These are phyloP conservation scores for Diaporthe batatas DNA, from an alignment of 2,329 filamentous ascomycete genomes.

Conservation along the genomic window DNA sequence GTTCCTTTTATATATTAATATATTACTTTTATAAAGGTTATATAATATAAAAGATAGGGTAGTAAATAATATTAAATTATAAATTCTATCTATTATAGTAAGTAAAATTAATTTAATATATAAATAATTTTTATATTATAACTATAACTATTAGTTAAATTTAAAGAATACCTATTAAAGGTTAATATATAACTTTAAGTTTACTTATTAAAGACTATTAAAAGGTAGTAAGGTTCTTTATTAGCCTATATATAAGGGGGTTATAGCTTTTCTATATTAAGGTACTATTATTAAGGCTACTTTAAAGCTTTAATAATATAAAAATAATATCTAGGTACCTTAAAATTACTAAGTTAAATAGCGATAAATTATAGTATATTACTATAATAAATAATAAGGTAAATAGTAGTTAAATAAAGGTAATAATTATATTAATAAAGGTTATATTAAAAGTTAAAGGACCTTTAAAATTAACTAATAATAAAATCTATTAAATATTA, in stretches of 20 bases:
- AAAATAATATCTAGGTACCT: not conserved
- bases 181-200: not conserved
- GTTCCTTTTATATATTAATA: not conserved
- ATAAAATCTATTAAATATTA: not conserved
- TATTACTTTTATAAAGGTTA: not conserved
- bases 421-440: not conserved
- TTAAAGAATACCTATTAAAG: not conserved
- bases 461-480: not conserved
- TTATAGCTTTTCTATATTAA: not conserved
- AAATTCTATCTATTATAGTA: not conserved
- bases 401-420: not conserved
- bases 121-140: not conserved
- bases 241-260: not conserved
- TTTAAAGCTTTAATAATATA: not conserved
- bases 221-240: not conserved
- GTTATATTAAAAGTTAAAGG: not conserved
- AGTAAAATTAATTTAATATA: not conserved
- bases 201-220: not conserved
- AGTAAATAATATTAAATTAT: not conserved
- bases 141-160: not conserved
- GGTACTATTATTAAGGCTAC: not conserved
- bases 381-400: not conserved
- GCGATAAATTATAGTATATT: not conserved
- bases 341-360: not conserved
- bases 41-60: not conserved